These are phyloP conservation scores for Geotrichum siamense DNA, from an alignment of 1,139 yeast species.

Conservation along the genomic window DNA sequence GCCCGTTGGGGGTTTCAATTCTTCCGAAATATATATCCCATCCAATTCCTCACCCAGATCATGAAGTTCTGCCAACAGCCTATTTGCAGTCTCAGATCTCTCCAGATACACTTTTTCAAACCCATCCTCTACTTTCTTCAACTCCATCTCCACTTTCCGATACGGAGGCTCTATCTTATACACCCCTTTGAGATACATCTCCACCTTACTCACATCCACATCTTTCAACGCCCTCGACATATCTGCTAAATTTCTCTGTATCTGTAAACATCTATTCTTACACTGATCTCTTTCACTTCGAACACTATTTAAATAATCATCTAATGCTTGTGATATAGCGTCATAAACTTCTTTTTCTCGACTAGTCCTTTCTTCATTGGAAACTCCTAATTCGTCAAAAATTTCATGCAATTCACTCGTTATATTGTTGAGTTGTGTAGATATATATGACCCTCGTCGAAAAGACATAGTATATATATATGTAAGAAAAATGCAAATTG, in stretches of 20 bases:
- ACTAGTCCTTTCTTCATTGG: conserved; percentile 25
- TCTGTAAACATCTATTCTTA: conserved; percentile 24
- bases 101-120: conserved; percentile 14
- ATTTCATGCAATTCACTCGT: conserved; percentile 28
- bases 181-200: conserved; percentile 14
- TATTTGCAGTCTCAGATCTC: conserved; percentile 12
- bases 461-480: too few relatives aligned
- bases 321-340: conserved; percentile 31
- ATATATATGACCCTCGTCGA: conserved; percentile 29
- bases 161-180: conserved; percentile 12
- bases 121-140: conserved; percentile 1
- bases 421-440: conserved; percentile 29
- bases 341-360: conserved; percentile 31
- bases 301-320: conserved; percentile 28
- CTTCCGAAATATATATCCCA: conserved; percentile 8
- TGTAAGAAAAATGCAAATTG: too few relatives aligned
- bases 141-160: conserved; percentile 1
- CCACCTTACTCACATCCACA: conserved; percentile 19
- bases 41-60: conserved; percentile 12
- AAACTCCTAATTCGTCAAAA: conserved; percentile 34
- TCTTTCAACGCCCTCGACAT: conserved; percentile 31
- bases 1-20: conserved; percentile 12
- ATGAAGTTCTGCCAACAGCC: conserved; percentile 10
- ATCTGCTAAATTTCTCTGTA: conserved; percentile 23
- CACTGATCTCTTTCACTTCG: conserved; percentile 29